A percentile compares a stretch with the other conserved stretches of the same genome.
phyloP scores from a whole-genome alignment of 1,139 yeast genomes.

The Nadsonia starkeyi-henricii region DNA sequence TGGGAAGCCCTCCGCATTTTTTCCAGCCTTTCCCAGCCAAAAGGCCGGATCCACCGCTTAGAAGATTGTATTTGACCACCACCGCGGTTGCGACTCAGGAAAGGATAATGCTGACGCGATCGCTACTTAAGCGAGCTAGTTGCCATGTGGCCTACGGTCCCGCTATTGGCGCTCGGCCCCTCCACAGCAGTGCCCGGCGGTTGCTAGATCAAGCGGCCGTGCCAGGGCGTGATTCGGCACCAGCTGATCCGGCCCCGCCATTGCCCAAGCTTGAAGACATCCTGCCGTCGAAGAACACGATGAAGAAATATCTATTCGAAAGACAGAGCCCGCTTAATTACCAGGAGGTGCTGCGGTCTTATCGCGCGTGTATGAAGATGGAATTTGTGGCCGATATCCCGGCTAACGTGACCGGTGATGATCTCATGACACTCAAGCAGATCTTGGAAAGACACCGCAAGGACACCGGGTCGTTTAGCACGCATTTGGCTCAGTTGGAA shows the following conservation, averaged over 20 bases:
- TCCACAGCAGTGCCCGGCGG: too few relatives aligned
- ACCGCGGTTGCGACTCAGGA: too few relatives aligned
- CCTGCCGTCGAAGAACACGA: constrained; percentile 7
- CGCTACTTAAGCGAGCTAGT: too few relatives aligned
- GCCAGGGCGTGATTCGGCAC: too few relatives aligned
- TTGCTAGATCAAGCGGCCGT: too few relatives aligned
- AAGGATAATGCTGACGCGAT: too few relatives aligned
- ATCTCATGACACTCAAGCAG: constrained; percentile 54
- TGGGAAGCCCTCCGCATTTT: too few relatives aligned
- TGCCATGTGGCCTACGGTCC: too few relatives aligned
- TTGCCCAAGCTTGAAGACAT: constrained; percentile 8
- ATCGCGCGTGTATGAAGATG: constrained; percentile 10
- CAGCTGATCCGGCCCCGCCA: not conserved
- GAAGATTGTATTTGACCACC: too few relatives aligned
- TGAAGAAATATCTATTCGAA: constrained; percentile 10
- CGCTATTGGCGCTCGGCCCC: too few relatives aligned
- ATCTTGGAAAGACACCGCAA: constrained; percentile 50
- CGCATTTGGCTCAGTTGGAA: constrained; percentile 37
- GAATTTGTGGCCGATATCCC: constrained; percentile 25
- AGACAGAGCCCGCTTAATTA: constrained; percentile 9
- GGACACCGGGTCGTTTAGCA: constrained; percentile 43
- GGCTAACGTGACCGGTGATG: constrained; percentile 34
- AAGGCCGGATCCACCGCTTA: too few relatives aligned
- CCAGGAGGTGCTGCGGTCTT: constrained; percentile 8
- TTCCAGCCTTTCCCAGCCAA: too few relatives aligned